Conservation (phyloP, 2,329 filamentous ascomycete species). For the Cercospora citrullina region DNA sequence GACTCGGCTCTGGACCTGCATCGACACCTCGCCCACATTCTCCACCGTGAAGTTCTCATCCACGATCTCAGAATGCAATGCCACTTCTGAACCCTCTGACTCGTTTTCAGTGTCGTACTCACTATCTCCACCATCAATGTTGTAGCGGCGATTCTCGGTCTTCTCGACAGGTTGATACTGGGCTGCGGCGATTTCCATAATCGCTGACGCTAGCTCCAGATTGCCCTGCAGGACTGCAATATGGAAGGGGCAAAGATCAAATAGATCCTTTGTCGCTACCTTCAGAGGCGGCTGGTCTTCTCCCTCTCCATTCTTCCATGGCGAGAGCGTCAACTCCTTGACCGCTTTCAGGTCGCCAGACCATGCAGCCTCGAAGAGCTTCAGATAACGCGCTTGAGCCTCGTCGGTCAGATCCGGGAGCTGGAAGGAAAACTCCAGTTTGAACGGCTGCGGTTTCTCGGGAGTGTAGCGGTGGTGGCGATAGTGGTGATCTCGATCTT, state of each 20-base stretch:
- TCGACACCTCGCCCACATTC: conserved; percentile 68
- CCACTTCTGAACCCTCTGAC: conserved; percentile 34
- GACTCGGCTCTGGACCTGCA: conserved; percentile 64
- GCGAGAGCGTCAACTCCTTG: conserved; percentile 61
- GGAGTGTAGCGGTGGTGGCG: neutral
- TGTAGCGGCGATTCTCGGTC: conserved; percentile 21
- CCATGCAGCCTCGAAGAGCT: conserved; percentile 75
- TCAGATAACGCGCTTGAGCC: conserved; percentile 60
- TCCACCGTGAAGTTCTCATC: conserved; percentile 73
- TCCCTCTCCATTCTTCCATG: conserved; percentile 53
- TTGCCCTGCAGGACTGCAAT: conserved; percentile 69
- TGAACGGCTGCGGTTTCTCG: conserved; percentile 45
- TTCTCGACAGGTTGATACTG: conserved; percentile 59
- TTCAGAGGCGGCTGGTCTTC: conserved; percentile 61
- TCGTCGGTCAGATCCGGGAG: conserved; percentile 53
- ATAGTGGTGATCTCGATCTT: conserved; percentile 18
- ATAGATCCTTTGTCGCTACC: conserved; percentile 59
- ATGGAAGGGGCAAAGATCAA: conserved; percentile 61
- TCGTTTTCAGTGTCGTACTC: conserved; percentile 33
- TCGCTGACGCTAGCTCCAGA: conserved; percentile 60
- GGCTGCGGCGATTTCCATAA: conserved; percentile 68
- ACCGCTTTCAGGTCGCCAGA: conserved; percentile 65
- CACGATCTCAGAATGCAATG: conserved; percentile 53
- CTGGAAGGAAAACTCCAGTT: conserved; percentile 54
- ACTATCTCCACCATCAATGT: conserved; percentile 40